Conservation (phyloP, 1,284 basidiomycete species). For the Trichosporon sp. region DNA sequence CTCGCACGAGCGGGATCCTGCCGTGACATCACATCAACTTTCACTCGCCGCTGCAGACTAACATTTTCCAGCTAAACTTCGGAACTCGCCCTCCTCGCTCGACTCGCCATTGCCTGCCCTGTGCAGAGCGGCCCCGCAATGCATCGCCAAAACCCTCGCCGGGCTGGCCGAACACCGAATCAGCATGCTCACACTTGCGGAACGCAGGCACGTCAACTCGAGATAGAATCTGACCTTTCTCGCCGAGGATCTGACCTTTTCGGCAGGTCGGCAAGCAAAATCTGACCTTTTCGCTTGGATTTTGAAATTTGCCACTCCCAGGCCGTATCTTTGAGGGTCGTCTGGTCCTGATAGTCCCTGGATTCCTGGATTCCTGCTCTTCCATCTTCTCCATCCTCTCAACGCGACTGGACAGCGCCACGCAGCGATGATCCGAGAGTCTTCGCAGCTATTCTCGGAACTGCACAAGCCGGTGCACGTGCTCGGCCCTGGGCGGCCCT, state of each 20-base stretch:
- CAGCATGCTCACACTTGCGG: background rate
- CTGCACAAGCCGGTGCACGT: background rate
- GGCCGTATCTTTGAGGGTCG: too few species aligned
- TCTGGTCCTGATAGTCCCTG: too few species aligned
- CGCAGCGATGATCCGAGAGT: background rate
- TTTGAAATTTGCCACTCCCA: slow-evolving; percentile 1
- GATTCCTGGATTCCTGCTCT: background rate
- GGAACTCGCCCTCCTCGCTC: background rate
- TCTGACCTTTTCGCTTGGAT: background rate
- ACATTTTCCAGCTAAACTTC: too few species aligned
- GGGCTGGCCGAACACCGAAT: background rate
- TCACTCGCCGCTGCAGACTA: background rate
- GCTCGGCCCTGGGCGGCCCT: background rate
- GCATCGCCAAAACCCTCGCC: background rate
- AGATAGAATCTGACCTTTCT: slow-evolving; percentile 6
- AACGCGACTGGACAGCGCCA: background rate
- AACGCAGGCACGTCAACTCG: background rate
- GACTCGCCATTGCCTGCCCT: background rate
- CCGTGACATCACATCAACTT: too few species aligned
- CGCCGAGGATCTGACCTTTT: background rate
- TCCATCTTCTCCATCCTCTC: background rate
- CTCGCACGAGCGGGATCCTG: too few species aligned
- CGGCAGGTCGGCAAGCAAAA: too few species aligned
- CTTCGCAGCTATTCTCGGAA: background rate
- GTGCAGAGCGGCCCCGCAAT: background rate